A percentile compares a stretch with the other conserved stretches of the same genome.
Evolutionary conservation across 495 filamentous ascomycete species (phyloP).

Genomic region (Penicillium psychrofluorescens): DNA sequence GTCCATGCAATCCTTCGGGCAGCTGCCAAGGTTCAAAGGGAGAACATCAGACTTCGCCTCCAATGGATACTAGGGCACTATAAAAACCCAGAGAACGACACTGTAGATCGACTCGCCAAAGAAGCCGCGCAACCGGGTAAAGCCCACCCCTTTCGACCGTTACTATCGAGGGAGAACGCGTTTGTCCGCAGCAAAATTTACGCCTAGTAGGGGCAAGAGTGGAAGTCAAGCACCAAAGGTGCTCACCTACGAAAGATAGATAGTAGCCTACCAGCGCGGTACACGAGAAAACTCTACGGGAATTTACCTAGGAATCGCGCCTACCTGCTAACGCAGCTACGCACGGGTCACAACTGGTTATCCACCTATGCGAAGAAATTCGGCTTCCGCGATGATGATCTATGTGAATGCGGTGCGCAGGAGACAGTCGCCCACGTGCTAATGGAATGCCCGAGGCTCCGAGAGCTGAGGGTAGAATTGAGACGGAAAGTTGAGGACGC

Average conservation of each 20-base stretch:
- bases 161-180: constrained; percentile 1
- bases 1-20: not conserved
- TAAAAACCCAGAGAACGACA: too few species aligned
- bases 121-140: too few species aligned
- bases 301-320: not conserved
- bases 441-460: not conserved
- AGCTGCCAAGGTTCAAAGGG: not conserved
- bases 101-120: too few species aligned
- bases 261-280: not conserved
- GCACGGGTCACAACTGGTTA: constrained; percentile 5
- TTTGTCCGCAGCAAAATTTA: not conserved
- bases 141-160: constrained; percentile 2
- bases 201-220: constrained; percentile 3
- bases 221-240: constrained; percentile 2
- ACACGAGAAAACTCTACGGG: constrained; percentile 1
- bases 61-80: constrained; percentile 4
- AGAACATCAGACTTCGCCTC: not conserved
- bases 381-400: constrained; percentile 1
- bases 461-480: not conserved
- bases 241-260: constrained; percentile 4
- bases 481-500: not conserved
- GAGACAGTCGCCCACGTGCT: constrained; percentile 4
- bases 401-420: constrained; percentile 1
- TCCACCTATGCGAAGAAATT: not conserved
- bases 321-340: constrained; percentile 2